A percentile compares a stretch with the other conserved stretches of the same genome.
Evolutionary conservation across 192 early-diverging fungal genomes (phyloP).

Genomic region (Rhizophagus prolifer): DNA sequence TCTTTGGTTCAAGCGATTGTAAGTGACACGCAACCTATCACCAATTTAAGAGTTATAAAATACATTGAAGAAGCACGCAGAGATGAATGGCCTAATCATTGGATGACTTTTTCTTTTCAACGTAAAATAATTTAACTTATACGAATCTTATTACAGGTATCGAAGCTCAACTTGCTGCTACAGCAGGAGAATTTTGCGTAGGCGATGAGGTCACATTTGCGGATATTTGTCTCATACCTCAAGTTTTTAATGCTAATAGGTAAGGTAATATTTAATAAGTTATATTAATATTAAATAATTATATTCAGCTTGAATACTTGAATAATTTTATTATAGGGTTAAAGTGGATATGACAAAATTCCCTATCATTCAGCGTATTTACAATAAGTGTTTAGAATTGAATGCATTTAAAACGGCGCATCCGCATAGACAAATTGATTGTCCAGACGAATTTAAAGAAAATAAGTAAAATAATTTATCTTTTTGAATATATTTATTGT

Average conservation of each 20-base stretch:
- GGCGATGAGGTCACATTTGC: constrained; percentile 84
- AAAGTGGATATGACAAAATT: constrained; percentile 70
- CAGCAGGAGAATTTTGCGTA: constrained; percentile 72
- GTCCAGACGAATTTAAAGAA: constrained; percentile 46
- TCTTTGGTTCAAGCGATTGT: constrained; percentile 69
- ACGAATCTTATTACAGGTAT: too few species aligned
- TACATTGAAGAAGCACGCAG: constrained; percentile 56
- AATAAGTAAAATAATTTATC: neutral
- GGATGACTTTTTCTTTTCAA: constrained; percentile 58
- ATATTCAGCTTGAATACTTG: neutral
- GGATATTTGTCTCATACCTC: constrained; percentile 77
- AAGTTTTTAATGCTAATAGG: constrained; percentile 75
- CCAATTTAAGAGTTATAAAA: constrained; percentile 76
- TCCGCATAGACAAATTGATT: constrained; percentile 65
- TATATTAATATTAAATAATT: neutral
- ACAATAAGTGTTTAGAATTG: constrained; percentile 51
- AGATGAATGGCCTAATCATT: constrained; percentile 61
- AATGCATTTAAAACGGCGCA: constrained; percentile 66
- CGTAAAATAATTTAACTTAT: constrained; percentile 49
- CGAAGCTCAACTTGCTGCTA: constrained; percentile 49
- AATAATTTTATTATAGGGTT: constrained; percentile 40
- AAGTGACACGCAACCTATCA: constrained; percentile 85
- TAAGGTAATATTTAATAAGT: constrained; percentile 53
- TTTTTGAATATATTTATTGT: too few species aligned
- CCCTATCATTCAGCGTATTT: constrained; percentile 67